phyloP scores from a whole-genome alignment of 257 asterid species.

The Echium plantagineum region DNA sequence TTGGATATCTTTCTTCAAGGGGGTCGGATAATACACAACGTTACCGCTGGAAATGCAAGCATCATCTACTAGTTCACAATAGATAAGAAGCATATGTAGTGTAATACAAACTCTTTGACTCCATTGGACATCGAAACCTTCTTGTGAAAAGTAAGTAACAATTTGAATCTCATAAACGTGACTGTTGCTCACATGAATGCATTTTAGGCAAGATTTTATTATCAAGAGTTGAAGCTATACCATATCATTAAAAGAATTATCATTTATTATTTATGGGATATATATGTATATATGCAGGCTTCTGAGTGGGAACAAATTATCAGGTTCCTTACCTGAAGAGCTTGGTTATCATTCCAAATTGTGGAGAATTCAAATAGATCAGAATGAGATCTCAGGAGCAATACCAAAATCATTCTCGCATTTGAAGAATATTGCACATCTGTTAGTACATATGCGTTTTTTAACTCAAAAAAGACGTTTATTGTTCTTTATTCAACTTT shows the following conservation, averaged over 20 bases:
- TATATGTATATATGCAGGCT: conserved; percentile 24
- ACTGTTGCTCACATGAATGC: too few species aligned
- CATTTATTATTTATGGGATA: neutral
- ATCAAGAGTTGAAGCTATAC: too few species aligned
- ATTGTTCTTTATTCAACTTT: neutral
- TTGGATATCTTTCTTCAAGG: conserved; percentile 2
- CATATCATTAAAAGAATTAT: too few species aligned
- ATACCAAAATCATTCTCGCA: conserved; percentile 30
- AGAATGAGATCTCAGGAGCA: conserved; percentile 32
- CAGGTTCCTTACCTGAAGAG: conserved; percentile 34
- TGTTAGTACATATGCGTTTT: conserved; percentile 17
- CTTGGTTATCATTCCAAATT: conserved; percentile 29
- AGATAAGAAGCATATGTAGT: too few species aligned
- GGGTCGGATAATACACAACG: neutral
- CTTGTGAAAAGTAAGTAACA: too few species aligned
- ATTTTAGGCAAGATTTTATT: too few species aligned
- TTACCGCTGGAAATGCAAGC: too few species aligned
- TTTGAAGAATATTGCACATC: conserved; percentile 23
- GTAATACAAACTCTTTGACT: too few species aligned
- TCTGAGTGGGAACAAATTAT: conserved; percentile 32
- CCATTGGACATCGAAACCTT: too few species aligned
- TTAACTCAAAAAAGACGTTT: neutral
- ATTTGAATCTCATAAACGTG: too few species aligned
- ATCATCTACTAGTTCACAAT: too few species aligned
- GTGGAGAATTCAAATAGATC: conserved; percentile 35